These are phyloP conservation scores for Talinum fruticosum DNA, from an alignment of 148 eudicot species.

Conservation along the genomic window DNA sequence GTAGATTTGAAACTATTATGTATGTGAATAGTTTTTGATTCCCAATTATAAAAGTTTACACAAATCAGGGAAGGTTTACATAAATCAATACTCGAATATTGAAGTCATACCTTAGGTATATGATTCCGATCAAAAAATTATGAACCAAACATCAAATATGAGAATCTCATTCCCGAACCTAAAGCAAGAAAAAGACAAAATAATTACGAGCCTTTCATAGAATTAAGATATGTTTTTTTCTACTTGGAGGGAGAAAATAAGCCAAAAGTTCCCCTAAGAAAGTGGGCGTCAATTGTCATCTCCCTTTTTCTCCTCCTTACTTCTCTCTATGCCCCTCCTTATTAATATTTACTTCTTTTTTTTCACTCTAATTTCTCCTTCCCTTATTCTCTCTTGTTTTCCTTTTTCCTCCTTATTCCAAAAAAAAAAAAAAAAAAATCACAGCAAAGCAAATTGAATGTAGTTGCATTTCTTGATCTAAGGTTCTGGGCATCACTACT, in stretches of 20 bases:
- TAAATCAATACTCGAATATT: too few relatives aligned
- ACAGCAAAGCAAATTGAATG: not conserved
- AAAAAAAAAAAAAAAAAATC: not conserved
- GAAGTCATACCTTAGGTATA: too few relatives aligned
- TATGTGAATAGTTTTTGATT: too few relatives aligned
- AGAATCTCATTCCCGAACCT: too few relatives aligned
- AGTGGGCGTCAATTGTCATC: not conserved
- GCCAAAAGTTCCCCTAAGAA: not conserved
- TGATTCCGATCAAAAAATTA: too few relatives aligned
- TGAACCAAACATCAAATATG: too few relatives aligned
- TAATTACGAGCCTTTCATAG: too few relatives aligned
- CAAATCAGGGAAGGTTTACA: too few relatives aligned
- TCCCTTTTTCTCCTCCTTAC: not conserved
- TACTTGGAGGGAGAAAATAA: not conserved
- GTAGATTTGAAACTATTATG: too few relatives aligned
- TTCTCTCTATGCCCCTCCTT: not conserved
- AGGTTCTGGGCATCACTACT: not conserved
- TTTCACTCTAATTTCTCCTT: not conserved
- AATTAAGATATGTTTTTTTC: not conserved
- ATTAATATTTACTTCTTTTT: too few relatives aligned
- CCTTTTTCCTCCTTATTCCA: not conserved
- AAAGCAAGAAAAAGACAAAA: too few relatives aligned
- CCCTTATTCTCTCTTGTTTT: not conserved
- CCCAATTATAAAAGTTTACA: too few relatives aligned
- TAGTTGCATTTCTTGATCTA: not conserved